Percentiles rank a stretch among this genome's conserved stretches.
Evolutionary conservation across 2,329 filamentous ascomycete genomes (phyloP).

Genomic region (Fusarium decemcellulare): DNA sequence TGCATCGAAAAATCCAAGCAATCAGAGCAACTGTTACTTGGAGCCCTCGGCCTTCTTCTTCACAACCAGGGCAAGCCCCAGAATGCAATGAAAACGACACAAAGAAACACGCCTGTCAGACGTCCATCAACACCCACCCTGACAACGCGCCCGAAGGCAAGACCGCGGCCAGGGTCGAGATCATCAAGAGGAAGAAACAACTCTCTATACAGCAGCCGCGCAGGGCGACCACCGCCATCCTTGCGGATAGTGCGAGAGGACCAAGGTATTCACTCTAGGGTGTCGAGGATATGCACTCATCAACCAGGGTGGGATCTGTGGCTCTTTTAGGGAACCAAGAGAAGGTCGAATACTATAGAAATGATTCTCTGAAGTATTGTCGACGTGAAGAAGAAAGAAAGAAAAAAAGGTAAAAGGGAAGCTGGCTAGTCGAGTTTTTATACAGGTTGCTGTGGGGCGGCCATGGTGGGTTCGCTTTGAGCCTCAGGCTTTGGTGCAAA

Average conservation of each 20-base stretch:
- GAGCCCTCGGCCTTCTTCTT: slow-evolving; percentile 61
- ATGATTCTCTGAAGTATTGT: slow-evolving; percentile 87
- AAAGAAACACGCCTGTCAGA: slow-evolving; percentile 81
- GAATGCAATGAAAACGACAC: slow-evolving; percentile 69
- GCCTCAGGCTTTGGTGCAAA: no score
- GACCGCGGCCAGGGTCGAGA: slow-evolving; percentile 83
- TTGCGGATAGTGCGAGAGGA: slow-evolving; percentile 55
- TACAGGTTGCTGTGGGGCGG: no score
- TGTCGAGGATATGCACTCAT: slow-evolving; percentile 79
- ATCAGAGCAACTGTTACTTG: no score
- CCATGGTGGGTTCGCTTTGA: no score
- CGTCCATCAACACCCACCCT: slow-evolving; percentile 89
- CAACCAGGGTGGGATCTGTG: slow-evolving; percentile 81
- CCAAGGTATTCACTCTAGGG: slow-evolving; percentile 54
- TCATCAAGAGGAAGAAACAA: slow-evolving; percentile 79
- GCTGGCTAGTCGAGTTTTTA: no score
- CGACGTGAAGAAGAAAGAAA: slow-evolving; percentile 70
- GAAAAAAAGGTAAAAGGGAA: slow-evolving; percentile 44
- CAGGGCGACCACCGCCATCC: slow-evolving; percentile 65
- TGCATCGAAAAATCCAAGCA: no score
- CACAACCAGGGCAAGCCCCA: slow-evolving; percentile 61
- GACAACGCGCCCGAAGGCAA: slow-evolving; percentile 83
- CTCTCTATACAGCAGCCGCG: slow-evolving; percentile 79
- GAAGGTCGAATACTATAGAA: slow-evolving; percentile 97
- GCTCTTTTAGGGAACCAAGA: slow-evolving; percentile 94